Conservation (phyloP, 2,329 filamentous ascomycete species). For the Colletotrichum sojae region DNA sequence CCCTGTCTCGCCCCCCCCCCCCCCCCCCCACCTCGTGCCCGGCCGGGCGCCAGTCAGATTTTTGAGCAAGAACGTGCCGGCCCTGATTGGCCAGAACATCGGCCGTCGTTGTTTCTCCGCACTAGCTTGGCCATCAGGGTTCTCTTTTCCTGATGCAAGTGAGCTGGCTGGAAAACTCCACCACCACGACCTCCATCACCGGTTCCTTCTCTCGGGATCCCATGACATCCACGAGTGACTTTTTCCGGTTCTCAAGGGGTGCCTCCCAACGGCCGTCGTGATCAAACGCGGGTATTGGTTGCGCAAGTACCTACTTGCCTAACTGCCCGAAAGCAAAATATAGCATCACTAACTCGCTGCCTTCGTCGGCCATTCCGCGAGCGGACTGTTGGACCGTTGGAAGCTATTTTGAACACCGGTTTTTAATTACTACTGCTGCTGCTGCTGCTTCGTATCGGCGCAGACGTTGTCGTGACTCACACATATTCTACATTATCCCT, state of each 20-base stretch:
- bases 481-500: background rate
- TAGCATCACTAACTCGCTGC: background rate
- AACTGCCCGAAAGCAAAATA: background rate
- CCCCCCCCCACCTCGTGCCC: conserved; percentile 1
- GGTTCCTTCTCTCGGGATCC: too few relatives aligned
- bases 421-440: background rate
- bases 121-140: conserved; percentile 39
- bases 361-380: background rate
- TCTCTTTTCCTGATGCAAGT: conserved; percentile 18
- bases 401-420: background rate
- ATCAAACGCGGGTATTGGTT: too few relatives aligned
- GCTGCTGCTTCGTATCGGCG: too few relatives aligned
- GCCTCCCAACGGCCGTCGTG: too few relatives aligned
- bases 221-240: background rate
- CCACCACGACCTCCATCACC: background rate
- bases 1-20: conserved; percentile 29
- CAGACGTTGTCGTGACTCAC: background rate
- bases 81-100: conserved; percentile 15
- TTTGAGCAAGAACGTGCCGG: conserved; percentile 1
- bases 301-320: too few relatives aligned
- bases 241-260: too few relatives aligned
- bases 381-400: background rate
- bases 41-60: conserved; percentile 4
- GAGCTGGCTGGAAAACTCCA: background rate
- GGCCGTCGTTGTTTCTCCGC: conserved; percentile 38